Evolutionary conservation across 768 basidiomycete genomes (phyloP).

Genomic region (Daedaleopsis sinensis): DNA sequence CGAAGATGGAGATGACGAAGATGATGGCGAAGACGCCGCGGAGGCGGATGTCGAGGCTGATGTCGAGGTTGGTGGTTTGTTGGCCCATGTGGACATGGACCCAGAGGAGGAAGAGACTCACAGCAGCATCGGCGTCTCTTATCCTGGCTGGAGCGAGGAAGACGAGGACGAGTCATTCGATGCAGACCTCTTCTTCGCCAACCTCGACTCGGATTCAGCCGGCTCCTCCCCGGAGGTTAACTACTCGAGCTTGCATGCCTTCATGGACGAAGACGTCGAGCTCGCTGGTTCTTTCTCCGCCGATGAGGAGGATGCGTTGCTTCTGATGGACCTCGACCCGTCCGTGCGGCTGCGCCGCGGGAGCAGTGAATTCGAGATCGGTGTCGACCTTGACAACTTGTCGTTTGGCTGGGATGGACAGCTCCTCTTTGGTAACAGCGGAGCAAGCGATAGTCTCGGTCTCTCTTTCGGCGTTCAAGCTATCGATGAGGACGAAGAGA

Average conservation of each 20-base stretch:
- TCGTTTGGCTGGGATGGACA: constrained; percentile 31
- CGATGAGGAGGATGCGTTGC: constrained; percentile 31
- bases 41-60: constrained; percentile 32
- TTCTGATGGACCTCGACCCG: constrained; percentile 33
- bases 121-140: constrained; percentile 39
- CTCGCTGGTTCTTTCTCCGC: constrained; percentile 24
- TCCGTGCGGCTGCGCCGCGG: constrained; percentile 29
- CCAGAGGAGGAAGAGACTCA: constrained; percentile 32
- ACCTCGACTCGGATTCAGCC: constrained; percentile 59
- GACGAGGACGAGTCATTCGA: constrained; percentile 74
- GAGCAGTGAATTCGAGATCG: constrained; percentile 29
- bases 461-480: constrained; percentile 32
- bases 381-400: constrained; percentile 30
- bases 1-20: constrained; percentile 46
- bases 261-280: constrained; percentile 29
- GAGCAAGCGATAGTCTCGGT: constrained; percentile 14
- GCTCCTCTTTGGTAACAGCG: constrained; percentile 22
- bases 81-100: constrained; percentile 21
- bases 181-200: constrained; percentile 83
- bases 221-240: constrained; percentile 49
- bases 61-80: constrained; percentile 33
- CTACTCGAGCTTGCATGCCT: constrained; percentile 42
- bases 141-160: constrained; percentile 74
- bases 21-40: constrained; percentile 58
- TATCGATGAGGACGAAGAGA: constrained; percentile 42